A percentile compares a stretch with the other conserved stretches of the same genome.
phyloP scores from a whole-genome alignment of 2,329 filamentous ascomycete genomes.

The Rhynchosporium secalis region DNA sequence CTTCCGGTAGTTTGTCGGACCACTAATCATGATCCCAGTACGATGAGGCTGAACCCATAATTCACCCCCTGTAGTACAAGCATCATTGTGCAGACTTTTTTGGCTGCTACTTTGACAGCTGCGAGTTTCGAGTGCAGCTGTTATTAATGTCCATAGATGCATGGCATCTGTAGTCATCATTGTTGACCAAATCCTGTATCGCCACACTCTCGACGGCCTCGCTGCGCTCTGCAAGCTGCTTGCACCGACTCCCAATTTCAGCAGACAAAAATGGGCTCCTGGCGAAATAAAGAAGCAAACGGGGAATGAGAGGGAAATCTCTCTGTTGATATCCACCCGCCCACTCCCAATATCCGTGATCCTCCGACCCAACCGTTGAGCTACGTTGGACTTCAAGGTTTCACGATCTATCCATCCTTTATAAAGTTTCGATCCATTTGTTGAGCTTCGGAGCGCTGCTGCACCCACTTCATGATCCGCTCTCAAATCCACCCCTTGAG shows the following conservation, averaged over 20 bases:
- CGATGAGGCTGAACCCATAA: constrained; percentile 20
- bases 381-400: background rate
- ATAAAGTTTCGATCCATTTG: constrained; percentile 1
- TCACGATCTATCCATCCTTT: background rate
- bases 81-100: constrained; percentile 2
- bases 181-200: no score
- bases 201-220: no score
- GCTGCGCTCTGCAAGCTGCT: background rate
- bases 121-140: no score
- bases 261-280: no score
- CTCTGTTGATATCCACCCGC: constrained; percentile 8
- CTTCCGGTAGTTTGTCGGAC: constrained; percentile 1
- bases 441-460: constrained; percentile 4
- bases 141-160: no score
- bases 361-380: constrained; percentile 14
- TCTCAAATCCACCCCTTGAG: constrained; percentile 7
- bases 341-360: constrained; percentile 22
- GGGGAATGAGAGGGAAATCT: constrained; percentile 14
- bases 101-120: no score
- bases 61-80: constrained; percentile 25
- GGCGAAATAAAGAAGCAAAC: constrained; percentile 13
- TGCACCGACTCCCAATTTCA: background rate
- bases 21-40: constrained; percentile 5
- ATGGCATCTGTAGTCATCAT: no score
- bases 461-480: constrained; percentile 19